These are phyloP conservation scores for Saprolegnia diclina DNA, from an alignment of 352 stramenopile genomes.

Conservation along the genomic window DNA sequence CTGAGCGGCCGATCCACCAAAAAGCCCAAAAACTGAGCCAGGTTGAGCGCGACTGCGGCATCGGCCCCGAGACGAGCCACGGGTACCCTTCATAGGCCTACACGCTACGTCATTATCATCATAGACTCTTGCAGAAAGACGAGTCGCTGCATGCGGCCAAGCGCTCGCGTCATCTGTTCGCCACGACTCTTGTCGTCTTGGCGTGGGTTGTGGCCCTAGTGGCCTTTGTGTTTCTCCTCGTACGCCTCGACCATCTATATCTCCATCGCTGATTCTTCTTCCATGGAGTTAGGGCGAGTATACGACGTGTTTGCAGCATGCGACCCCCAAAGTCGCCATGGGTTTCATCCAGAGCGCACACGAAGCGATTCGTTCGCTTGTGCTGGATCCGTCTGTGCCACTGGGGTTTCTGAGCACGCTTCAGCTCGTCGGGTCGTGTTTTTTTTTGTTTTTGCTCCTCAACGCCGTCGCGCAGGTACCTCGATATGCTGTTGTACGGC, in stretches of 20 bases:
- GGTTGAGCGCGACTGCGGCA: conserved; percentile 41
- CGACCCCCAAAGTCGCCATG: conserved; percentile 39
- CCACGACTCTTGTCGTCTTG: conserved; percentile 37
- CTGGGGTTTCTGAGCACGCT: conserved; percentile 33
- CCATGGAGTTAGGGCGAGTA: conserved; percentile 36
- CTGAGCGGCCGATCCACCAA: conserved; percentile 53
- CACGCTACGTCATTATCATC: background rate
- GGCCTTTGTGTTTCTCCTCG: conserved; percentile 40
- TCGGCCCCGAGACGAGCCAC: conserved; percentile 32
- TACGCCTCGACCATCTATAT: conserved; percentile 15
- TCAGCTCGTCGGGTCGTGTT: conserved; percentile 37
- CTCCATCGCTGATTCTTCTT: background rate
- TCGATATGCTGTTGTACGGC: background rate
- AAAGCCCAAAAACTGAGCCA: conserved; percentile 62
- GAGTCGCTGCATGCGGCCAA: conserved; percentile 40
- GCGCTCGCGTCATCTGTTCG: conserved; percentile 40
- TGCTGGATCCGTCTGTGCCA: conserved; percentile 28
- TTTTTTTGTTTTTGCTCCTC: conserved; percentile 37
- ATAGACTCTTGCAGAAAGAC: conserved; percentile 34
- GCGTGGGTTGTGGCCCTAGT: conserved; percentile 42
- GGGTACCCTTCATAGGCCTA: conserved; percentile 4
- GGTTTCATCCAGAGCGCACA: conserved; percentile 34
- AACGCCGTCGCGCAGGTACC: conserved; percentile 40
- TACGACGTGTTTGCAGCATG: conserved; percentile 33
- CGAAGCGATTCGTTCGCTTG: conserved; percentile 34